Evolutionary conservation across 2,329 filamentous ascomycete genomes (phyloP), one percentile per base, ranked within the genome.

Genomic region (Trichoderma sp.): DNA sequence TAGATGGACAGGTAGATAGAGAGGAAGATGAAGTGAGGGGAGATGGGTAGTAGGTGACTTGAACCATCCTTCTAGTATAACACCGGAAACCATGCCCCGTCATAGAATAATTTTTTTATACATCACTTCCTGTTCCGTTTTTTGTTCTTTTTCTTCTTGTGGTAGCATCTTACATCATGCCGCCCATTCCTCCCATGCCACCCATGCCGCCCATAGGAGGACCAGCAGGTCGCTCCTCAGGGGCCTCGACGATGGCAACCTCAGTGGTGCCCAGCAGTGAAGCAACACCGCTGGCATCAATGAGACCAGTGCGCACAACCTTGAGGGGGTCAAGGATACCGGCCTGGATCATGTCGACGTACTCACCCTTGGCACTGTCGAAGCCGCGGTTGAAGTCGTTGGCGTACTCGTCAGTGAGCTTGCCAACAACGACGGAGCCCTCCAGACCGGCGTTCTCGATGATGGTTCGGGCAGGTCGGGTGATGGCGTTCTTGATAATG

Each of bases 321-420:
- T 99, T 99, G 87, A 99, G 92, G 72, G 95, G 95, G 80, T 99
- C 95, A 69, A 99, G 91, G 81, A 99, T 99, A 91, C 95, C 95
- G 73, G 93, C 89, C 71, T 87, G 81, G 78, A 99, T 97, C 95
- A 99, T 98, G 86, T 99, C 94, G 73, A 97, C 93, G 83, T 97
- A 99, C 85, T 98, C 92, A 82, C 94, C 93, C 86, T 94, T 97
- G 80, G 93, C 84, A 83, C 92, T 95, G 87, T 99, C 93, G 84
- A 93, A 99, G 72, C 95, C 95, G 86, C 91, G 95, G 92, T 97
- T 96, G 89, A 99, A 99, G 82, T 99, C 94, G 72, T 80, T 79
- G 79, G 88, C 93, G 79, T 86, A 94, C 84, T 99, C 95, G 76
- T 98, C 94, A 77, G 92, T 95, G 74, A 99, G 91, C 89, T 99